A percentile compares a stretch with the other conserved stretches of the same genome.
Conservation (phyloP, 495 filamentous ascomycete species). For the Pyrenopolyporus hunteri region DNA sequence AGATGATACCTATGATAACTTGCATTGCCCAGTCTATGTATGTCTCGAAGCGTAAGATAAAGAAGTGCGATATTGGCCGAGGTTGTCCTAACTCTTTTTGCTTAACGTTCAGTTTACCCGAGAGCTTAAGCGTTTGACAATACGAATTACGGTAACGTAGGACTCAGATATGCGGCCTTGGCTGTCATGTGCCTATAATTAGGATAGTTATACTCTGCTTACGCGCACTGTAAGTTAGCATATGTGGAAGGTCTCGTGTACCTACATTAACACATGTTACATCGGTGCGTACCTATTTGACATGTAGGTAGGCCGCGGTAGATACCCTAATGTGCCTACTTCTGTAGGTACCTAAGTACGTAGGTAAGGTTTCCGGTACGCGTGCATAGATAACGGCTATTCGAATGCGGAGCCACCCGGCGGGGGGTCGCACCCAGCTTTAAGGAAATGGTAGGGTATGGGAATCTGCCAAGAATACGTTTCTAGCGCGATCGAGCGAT, state of each 20-base stretch:
- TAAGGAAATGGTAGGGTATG: constrained; percentile 22
- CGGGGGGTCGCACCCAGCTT: constrained; percentile 7
- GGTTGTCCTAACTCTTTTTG: not conserved
- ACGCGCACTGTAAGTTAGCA: not conserved
- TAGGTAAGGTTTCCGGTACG: not conserved
- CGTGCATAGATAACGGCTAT: not conserved
- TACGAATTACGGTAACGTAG: not conserved
- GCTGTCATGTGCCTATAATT: constrained; percentile 22
- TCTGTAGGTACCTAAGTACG: no score
- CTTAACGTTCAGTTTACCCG: constrained; percentile 3
- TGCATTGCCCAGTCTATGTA: no score
- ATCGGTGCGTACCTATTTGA: no score
- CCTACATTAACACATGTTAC: no score
- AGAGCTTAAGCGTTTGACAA: constrained; percentile 5
- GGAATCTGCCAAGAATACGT: constrained; percentile 31
- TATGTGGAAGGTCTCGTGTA: no score
- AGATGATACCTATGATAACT: no score
- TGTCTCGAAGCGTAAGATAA: no score
- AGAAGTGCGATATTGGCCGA: not conserved
- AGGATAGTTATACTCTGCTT: not conserved
- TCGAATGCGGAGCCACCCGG: constrained; percentile 9
- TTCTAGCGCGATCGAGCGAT: constrained; percentile 25
- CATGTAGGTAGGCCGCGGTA: not conserved
- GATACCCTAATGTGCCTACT: no score
- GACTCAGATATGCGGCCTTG: not conserved